Evolutionary conservation across 805 yeast genomes (phyloP), one percentile per base, ranked within the genome.

Genomic region (Metschnikowia hibisci): DNA sequence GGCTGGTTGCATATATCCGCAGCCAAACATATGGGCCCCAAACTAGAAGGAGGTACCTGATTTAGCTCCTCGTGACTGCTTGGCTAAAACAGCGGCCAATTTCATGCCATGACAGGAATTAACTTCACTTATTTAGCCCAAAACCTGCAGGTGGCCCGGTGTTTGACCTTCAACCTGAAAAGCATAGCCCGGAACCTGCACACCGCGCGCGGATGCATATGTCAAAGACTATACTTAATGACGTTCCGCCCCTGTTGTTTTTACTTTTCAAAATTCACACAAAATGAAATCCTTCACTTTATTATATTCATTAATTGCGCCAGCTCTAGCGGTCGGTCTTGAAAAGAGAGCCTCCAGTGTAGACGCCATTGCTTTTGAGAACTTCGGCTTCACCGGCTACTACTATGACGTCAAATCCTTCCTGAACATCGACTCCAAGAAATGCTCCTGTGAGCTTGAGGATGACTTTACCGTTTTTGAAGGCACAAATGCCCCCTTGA

Each of bases 401-500:
- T 81, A 75, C 57, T 66, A 54, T 51, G 68, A 71, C 39, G 85
- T 81, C 12, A 57, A 60, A 31, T 56, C 59, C 8, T 60, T 80
- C 25, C 70, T 66, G 38, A 63, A 77, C 31, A 57, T 69, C 3
- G 61, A 64, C 38, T 53, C 66, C 23, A 74, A 71, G 37, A 52
- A 63, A 4, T 81, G 86, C 62, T 56, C 73, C 8, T 75, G 84
- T 55, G 66, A 61, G 25, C 51, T 68, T 28, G 63, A 71, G 44
- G 45, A 50, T 4, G 59, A 63, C n/a, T 58, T 66, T 45, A 63
- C 69, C 2, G 23, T 55, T 4, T 79, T 80, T 51, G 63, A 73
- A 8, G 91, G 91, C 18, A 44, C 77, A 16, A 77, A 81, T 55
- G 64, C 88, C 22, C 93, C 93, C 6, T 58, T 84, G 31, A 67